Percentiles rank a stretch among this genome's conserved stretches.
Conservation (phyloP, 148 eudicot genomes). For the Mesembryanthemum crystallinum region DNA sequence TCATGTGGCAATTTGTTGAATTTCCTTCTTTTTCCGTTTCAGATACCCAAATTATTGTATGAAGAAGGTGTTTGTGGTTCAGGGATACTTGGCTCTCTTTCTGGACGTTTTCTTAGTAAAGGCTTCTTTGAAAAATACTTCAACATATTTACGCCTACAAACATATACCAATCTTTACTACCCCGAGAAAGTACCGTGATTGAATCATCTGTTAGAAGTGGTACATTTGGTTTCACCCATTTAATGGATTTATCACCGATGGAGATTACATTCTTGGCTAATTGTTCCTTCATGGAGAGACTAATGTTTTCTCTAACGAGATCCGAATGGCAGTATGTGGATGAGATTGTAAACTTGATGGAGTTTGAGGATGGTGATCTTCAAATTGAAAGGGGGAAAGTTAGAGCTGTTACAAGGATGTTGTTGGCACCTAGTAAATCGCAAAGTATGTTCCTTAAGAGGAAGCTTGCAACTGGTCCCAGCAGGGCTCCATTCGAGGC, state of each 20-base stretch:
- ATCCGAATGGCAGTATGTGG: slow-evolving; percentile 48
- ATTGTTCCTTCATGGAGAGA: slow-evolving; percentile 71
- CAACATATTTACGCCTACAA: slow-evolving; percentile 68
- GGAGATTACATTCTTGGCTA: slow-evolving; percentile 71
- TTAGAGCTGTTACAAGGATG: slow-evolving; percentile 88
- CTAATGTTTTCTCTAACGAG: slow-evolving; percentile 63
- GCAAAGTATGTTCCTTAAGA: slow-evolving; percentile 37
- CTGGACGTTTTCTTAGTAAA: slow-evolving; percentile 47
- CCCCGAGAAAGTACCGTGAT: slow-evolving; percentile 30
- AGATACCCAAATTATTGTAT: slow-evolving; percentile 86
- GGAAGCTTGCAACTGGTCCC: slow-evolving; percentile 66
- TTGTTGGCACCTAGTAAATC: slow-evolving; percentile 72
- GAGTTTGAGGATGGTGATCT: slow-evolving; percentile 53
- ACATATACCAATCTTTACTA: slow-evolving; percentile 51
- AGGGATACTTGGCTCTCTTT: slow-evolving; percentile 39
- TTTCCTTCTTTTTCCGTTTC: slow-evolving; percentile 18
- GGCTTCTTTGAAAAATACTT: slow-evolving; percentile 59
- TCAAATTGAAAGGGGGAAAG: slow-evolving; percentile 61
- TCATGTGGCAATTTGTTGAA: background rate
- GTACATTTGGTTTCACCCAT: slow-evolving; percentile 76
- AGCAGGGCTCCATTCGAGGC: slow-evolving; percentile 73
- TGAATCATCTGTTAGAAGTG: slow-evolving; percentile 41
- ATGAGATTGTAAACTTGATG: slow-evolving; percentile 52
- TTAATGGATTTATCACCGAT: slow-evolving; percentile 77
- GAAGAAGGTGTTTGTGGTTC: slow-evolving; percentile 49